Base-by-base conservation (phyloP, 2,329 filamentous ascomycete species). In the Penicillium psychrosexuale region DNA sequence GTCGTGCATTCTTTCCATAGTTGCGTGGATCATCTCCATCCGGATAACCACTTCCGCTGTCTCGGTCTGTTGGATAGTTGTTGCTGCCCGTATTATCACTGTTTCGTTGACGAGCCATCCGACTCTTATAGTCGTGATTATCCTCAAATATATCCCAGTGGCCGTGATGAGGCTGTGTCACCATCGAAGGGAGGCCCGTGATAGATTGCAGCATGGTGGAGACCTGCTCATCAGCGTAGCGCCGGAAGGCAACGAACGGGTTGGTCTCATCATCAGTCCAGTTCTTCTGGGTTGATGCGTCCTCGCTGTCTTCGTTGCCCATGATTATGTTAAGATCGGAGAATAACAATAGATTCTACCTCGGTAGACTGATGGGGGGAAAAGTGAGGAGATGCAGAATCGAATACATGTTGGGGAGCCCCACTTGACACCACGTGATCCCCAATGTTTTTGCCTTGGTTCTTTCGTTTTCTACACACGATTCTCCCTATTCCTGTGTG, bases 211-310 rank as follows among this genome's bases (percentile, higher is more conserved):
- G 69, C 48, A 86, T 69, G 15, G 78, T 79, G 8, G 77, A 78
- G 61, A 85, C 77, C 53, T 82, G 80, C 44, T 80, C 78, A 62
- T 86, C 83, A 53, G 83, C 81, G 66, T 82, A 84, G 58, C 80
- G 81, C 61, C 84, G 83, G 71, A 86, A 85, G 30, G 78, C 75
- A 53, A 84, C 78, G 69, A 86, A 85, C 1, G 83, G 82, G 56
- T 84, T 84, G 30, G 39, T 61, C 56, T 76, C 70, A 55, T 74
- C 67, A 49, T 76, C 68, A 39, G 56, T 51, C 62, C 62, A 64
- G 54, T 58, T 53, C 31, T 58, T 46, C 6, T 28, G 47, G 45
- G 50, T 51, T 46, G 51, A 37, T 54, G 34, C 27, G 5, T 50
- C 19, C n/a, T 54, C 54, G 46, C 60, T 49, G 30, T 59, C 58